Percentiles rank a stretch among this genome's conserved stretches.
Evolutionary conservation across 108 stramenopile species (phyloP).

Genomic region (Discostella stelligeroides): DNA sequence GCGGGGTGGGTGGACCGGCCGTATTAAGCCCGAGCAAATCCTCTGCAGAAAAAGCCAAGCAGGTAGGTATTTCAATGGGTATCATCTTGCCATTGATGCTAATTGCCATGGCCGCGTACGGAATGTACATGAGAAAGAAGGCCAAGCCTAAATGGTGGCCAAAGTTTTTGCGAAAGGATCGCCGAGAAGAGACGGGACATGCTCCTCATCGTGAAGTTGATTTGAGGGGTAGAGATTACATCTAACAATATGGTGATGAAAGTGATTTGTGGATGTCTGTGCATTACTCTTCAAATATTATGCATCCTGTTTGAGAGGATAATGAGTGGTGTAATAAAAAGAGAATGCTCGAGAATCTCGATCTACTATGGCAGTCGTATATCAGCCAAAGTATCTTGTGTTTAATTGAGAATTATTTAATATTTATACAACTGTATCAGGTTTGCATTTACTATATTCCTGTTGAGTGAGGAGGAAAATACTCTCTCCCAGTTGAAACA

Average conservation of each 20-base stretch:
- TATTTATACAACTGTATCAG: neutral
- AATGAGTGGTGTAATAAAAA: neutral
- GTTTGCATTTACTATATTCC: too few species aligned
- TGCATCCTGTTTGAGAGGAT: neutral
- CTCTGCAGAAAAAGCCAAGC: constrained; percentile 11
- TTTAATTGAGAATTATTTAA: neutral
- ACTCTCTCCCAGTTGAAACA: too few species aligned
- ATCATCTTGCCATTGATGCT: constrained; percentile 24
- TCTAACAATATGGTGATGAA: constrained; percentile 18
- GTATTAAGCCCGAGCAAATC: constrained; percentile 6
- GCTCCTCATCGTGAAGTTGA: constrained; percentile 53
- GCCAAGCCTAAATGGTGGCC: constrained; percentile 53
- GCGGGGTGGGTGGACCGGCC: constrained; percentile 48
- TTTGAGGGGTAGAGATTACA: constrained; percentile 49
- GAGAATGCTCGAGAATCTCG: too few species aligned
- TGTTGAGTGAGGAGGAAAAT: too few species aligned
- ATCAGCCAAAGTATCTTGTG: too few species aligned
- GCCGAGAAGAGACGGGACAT: constrained; percentile 49
- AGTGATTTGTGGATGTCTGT: too few species aligned
- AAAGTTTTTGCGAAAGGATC: constrained; percentile 37
- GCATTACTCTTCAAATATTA: too few species aligned
- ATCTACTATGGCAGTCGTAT: too few species aligned
- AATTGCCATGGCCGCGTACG: constrained; percentile 24
- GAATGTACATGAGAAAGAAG: constrained; percentile 46
- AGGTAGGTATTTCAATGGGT: constrained; percentile 35